These are phyloP conservation scores for Sequoiadendron giganteum DNA, from an alignment of 75 land plant genomes.

Conservation along the genomic window DNA sequence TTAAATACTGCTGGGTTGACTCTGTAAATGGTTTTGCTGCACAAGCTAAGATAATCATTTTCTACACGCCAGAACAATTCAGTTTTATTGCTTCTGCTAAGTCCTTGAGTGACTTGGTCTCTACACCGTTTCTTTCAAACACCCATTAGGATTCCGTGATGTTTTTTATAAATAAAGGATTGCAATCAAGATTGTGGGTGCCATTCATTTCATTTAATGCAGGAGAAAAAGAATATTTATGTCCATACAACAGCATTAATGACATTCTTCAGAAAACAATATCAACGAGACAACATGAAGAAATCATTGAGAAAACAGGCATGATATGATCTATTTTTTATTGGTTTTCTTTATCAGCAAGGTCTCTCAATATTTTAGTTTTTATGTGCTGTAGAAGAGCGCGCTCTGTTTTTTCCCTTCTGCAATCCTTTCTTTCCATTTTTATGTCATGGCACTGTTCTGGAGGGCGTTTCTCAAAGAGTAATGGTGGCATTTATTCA, in stretches of 20 bases:
- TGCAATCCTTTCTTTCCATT: too few species aligned
- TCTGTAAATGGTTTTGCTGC: neutral
- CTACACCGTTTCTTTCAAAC: neutral
- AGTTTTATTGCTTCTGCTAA: too few species aligned
- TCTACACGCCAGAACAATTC: too few species aligned
- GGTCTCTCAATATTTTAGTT: too few species aligned
- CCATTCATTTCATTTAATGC: neutral
- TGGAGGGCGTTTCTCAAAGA: too few species aligned
- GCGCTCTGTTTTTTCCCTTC: too few species aligned
- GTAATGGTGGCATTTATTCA: too few species aligned
- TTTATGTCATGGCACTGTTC: neutral
- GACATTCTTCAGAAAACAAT: neutral
- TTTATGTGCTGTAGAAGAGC: too few species aligned
- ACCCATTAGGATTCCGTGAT: neutral
- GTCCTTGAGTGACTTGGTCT: conserved; percentile 1
- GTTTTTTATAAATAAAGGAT: neutral
- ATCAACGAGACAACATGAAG: too few species aligned
- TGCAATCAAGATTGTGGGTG: neutral
- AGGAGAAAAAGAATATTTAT: too few species aligned
- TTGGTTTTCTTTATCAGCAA: neutral
- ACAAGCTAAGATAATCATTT: too few species aligned
- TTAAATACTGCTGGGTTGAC: neutral
- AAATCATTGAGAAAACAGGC: neutral
- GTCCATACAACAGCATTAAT: neutral
- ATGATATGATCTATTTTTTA: neutral